phyloP scores from a whole-genome alignment of 108 stramenopile genomes.

The Chaetoceros tenuissimus region DNA sequence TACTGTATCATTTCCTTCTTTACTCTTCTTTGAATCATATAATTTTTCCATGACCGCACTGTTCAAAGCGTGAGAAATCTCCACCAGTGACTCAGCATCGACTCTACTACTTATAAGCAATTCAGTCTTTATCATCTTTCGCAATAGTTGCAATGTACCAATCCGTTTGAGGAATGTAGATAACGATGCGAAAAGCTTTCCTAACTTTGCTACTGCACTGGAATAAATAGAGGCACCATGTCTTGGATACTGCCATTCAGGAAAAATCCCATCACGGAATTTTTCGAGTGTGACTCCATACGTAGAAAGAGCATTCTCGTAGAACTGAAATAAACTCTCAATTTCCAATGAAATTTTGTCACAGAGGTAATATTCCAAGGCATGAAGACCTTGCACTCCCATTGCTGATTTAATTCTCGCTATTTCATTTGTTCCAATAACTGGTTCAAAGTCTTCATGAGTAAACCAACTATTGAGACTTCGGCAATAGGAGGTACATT shows the following conservation, averaged over 20 bases:
- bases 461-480: background rate
- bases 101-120: background rate
- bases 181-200: background rate
- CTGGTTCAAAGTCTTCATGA: background rate
- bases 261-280: background rate
- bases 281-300: background rate
- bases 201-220: background rate
- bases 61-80: background rate
- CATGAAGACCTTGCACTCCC: background rate
- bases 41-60: background rate
- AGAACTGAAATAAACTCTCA: background rate
- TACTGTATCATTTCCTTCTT: background rate
- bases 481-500: background rate
- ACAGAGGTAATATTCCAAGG: background rate
- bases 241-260: background rate
- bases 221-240: background rate
- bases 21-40: background rate
- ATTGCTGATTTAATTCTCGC: background rate
- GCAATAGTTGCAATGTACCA: background rate
- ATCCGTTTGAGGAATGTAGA: background rate
- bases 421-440: background rate
- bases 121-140: background rate
- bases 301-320: background rate
- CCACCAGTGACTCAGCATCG: background rate
- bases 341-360: background rate